Base-by-base conservation (phyloP, 192 early-diverging fungal genomes). In the Ambispora gerdemannii region DNA sequence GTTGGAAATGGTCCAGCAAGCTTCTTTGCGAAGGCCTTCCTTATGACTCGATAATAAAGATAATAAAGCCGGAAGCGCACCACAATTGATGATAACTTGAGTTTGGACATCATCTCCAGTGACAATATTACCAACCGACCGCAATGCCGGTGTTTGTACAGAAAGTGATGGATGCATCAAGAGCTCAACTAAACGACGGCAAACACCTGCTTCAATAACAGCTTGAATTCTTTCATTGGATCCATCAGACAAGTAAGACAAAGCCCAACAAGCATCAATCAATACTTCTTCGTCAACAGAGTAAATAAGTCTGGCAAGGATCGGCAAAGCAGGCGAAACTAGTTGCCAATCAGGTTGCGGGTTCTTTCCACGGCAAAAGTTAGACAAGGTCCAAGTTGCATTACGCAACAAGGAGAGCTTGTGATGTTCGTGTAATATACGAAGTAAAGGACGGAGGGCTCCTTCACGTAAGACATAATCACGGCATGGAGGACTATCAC, bases 51-150 rank as follows among this genome's bases (percentile, higher is more conserved):
- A 71, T 3, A 92, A 71, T 20, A 92, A 75, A 1, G 73, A 64
- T 15, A 76, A 72, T 3, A 92, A 75, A 19, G 85, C 84, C 7
- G 73, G 67, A 15, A 92, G 71, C n/a, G 79, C 80, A 33, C 83
- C 85, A 50, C 84, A 87, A 71, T 88, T 84, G 73, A 92, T 74
- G 22, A 92, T 78, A 3, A 89, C 84, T 71, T 92, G 90, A 36
- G 88, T 91, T 68, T 92, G 91, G 11, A 84, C 51, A 61, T 92
- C 90, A 58, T 91, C 88, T n/a, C 91, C 91, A 52, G 91, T 89
- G 15, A 91, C 90, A 76, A 92, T 92, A 73, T 92, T 92, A 27
- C 90, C 89, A 52, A 91, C 78, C 4, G 89, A 88, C 17, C 89
- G 76, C 15, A 92, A 76, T n/a, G 86, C 88, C 15, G 90, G 90